Base-by-base conservation (phyloP, 139 green algal species). In the Medakamo hakoo region DNA sequence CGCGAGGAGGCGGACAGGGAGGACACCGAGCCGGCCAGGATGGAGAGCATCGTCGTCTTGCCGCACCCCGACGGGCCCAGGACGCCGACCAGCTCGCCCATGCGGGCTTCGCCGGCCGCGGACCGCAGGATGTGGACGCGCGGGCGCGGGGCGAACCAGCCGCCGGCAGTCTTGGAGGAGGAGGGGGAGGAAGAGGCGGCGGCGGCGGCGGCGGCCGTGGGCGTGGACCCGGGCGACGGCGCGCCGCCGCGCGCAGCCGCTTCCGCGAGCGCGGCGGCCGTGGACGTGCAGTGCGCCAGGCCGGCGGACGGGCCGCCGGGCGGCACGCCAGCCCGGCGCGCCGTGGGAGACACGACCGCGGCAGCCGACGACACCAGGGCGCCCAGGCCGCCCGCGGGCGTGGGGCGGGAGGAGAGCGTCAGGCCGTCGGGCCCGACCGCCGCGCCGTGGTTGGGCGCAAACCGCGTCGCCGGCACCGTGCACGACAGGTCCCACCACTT, bases 21-120 rank as follows among this genome's bases (percentile, higher is more conserved):
- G 24, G 67, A 55, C 19, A 60, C 27, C 16, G 32, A 69, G 26
- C 66, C 71, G 0, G 71, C 61, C n/a, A 90, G 71, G 40, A 85
- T 61, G 24, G 65, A 68, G 49, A 90, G 76, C 66, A 90, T 74
- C 0, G 83, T 88, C n/a, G 80, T 80, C 65, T 90, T 91, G 55
- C 84, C 84, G n/a, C 73, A 76, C 40, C 84, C 84, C 49, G 71
- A 80, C 30, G 67, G 71, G 1, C 69, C 74, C 62, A 74, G 60
- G 49, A 72, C 62, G 29, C 70, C 70, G n/a, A 74, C 70, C 27
- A 73, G 63, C 64, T 75, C 68, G 26, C 65, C 64, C 23, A 30
- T 58, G 24, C 27, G 57, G 24, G 68, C 68, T 3, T 60, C 57
- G 4, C 66, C 70, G 31, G 29, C 52, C 25, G 62, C 64, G 30